Evolutionary conservation across 495 filamentous ascomycete genomes (phyloP).

Genomic region (Xylaria sp.): DNA sequence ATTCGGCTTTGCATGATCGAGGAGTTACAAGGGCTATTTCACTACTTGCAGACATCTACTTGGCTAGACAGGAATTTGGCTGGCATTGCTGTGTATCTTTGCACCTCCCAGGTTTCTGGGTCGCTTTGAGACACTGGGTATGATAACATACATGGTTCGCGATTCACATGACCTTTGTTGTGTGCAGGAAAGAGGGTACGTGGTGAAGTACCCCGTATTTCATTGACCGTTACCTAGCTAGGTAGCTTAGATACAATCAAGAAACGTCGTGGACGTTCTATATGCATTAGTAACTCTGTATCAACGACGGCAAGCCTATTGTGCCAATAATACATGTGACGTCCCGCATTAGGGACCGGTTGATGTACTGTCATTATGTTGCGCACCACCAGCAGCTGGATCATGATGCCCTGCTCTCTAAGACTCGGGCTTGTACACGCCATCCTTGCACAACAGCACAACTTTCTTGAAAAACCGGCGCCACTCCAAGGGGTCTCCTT

Average conservation of each 20-base stretch:
- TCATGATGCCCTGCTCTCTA: conserved; percentile 35
- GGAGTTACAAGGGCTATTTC: neutral
- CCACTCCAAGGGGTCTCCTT: conserved; percentile 98
- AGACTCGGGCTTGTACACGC: conserved; percentile 60
- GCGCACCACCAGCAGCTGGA: neutral
- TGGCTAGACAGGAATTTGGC: neutral
- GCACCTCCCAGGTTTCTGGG: conserved; percentile 2
- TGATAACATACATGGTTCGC: neutral
- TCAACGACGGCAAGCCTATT: neutral
- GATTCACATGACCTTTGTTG: neutral
- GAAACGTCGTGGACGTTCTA: neutral
- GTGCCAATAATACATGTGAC: neutral
- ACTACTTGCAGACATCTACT: conserved; percentile 3
- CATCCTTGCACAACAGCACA: conserved; percentile 82
- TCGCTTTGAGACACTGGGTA: neutral
- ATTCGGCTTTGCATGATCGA: neutral
- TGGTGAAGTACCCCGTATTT: neutral
- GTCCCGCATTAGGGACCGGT: neutral
- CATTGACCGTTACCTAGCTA: neutral
- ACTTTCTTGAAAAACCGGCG: conserved; percentile 95
- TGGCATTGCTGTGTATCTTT: neutral
- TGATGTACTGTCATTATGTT: neutral
- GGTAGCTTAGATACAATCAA: neutral
- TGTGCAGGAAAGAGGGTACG: neutral
- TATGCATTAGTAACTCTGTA: conserved; percentile 2